Percentiles rank a stretch among this genome's conserved stretches.
Evolutionary conservation across 1,284 basidiomycete genomes (phyloP).

Genomic region (Austroboletus novae-zelandiae): DNA sequence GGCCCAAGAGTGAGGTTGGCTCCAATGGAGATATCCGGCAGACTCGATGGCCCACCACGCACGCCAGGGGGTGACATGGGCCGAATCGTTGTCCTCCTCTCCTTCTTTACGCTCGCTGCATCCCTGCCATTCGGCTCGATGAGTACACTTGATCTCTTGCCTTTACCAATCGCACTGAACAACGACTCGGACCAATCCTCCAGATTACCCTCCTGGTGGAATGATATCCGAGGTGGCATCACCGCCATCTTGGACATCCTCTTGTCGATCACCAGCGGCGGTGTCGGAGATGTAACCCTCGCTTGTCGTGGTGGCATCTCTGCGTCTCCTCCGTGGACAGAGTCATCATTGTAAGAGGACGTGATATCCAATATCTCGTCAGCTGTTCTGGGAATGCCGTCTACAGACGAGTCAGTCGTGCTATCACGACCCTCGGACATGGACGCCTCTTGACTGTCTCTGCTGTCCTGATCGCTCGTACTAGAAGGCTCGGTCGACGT

Average conservation of each 20-base stretch:
- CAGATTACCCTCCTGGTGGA: conserved; percentile 41
- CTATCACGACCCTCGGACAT: not conserved
- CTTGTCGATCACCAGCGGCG: conserved; percentile 31
- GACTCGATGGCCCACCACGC: conserved; percentile 7
- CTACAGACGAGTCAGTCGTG: not conserved
- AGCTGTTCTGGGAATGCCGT: conserved; percentile 20
- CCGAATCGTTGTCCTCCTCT: conserved; percentile 7
- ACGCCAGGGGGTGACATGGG: conserved; percentile 3
- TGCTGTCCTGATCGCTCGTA: not conserved
- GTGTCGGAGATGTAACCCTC: conserved; percentile 17
- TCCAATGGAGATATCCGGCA: conserved; percentile 19
- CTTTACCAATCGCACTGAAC: conserved; percentile 25
- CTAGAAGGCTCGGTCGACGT: conserved; percentile 6
- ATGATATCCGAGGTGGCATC: conserved; percentile 53
- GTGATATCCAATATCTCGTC: conserved; percentile 32
- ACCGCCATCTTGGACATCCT: conserved; percentile 16
- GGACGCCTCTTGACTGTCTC: conserved; percentile 1
- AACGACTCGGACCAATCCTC: conserved; percentile 32
- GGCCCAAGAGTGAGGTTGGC: conserved; percentile 17
- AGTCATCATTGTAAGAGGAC: conserved; percentile 12
- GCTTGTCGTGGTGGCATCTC: not conserved
- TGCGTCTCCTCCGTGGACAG: not conserved
- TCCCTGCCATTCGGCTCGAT: not conserved
- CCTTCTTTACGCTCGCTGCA: no score
- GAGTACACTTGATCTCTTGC: conserved; percentile 18